Evolutionary conservation across 2,329 filamentous ascomycete species (phyloP).

Genomic region (Scedosporium apiospermum): DNA sequence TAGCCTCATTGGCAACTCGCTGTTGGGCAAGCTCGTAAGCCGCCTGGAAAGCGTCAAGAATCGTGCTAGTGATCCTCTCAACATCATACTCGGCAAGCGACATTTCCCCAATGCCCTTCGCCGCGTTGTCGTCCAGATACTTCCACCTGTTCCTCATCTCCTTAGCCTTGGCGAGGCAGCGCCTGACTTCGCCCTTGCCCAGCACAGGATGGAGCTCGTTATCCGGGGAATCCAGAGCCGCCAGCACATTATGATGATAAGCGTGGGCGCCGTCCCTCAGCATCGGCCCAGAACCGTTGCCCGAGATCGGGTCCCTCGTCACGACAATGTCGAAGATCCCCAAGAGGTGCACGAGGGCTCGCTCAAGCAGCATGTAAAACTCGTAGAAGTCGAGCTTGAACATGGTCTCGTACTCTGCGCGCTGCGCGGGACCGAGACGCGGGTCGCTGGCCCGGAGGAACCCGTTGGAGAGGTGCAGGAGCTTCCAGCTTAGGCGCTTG

Average conservation of each 20-base stretch:
- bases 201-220: constrained; percentile 49
- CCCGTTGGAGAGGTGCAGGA: constrained; percentile 46
- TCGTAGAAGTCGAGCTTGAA: constrained; percentile 75
- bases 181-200: constrained; percentile 43
- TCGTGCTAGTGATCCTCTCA: constrained; percentile 44
- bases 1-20: constrained; percentile 8
- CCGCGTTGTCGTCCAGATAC: constrained; percentile 43
- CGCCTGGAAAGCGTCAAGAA: constrained; percentile 50
- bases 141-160: constrained; percentile 67
- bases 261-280: constrained; percentile 29
- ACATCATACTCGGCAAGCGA: constrained; percentile 51
- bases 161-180: constrained; percentile 56
- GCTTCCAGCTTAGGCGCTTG: constrained; percentile 52
- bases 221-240: constrained; percentile 44
- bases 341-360: constrained; percentile 59
- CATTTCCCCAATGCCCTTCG: constrained; percentile 17
- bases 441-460: constrained; percentile 38
- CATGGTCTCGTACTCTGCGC: constrained; percentile 49
- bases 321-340: constrained; percentile 52
- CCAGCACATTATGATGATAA: constrained; percentile 63
- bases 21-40: constrained; percentile 40
- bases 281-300: constrained; percentile 3
- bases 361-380: constrained; percentile 64
- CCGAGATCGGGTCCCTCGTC: constrained; percentile 10
- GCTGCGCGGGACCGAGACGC: constrained; percentile 1